phyloP scores from a whole-genome alignment of 2,329 filamentous ascomycete genomes.

The Trichoderma oligosporum region DNA sequence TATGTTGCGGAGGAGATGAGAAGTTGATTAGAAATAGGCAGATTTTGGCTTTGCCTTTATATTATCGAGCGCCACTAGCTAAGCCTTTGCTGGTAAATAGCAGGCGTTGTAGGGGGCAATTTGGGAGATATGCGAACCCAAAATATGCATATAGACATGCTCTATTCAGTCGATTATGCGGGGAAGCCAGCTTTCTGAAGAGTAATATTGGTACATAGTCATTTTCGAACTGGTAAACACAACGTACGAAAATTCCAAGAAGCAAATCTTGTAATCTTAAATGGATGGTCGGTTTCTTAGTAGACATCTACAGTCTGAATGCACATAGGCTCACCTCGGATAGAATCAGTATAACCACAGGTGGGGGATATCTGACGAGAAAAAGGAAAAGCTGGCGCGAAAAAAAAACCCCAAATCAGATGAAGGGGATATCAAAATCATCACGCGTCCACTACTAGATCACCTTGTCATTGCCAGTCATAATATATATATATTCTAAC shows the following conservation, averaged over 20 bases:
- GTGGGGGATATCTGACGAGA: neutral
- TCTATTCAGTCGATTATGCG: too few relatives aligned
- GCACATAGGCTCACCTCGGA: neutral
- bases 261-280: too few relatives aligned
- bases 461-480: neutral
- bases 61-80: neutral
- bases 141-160: too few relatives aligned
- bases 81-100: neutral
- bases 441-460: neutral
- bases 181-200: too few relatives aligned
- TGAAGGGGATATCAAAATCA: neutral
- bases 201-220: too few relatives aligned
- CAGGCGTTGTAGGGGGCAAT: neutral
- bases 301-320: too few relatives aligned
- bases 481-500: slow-evolving; percentile 22
- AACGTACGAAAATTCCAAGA: too few relatives aligned
- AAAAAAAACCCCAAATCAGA: too few relatives aligned
- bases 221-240: too few relatives aligned
- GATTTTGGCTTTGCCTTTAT: neutral
- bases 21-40: neutral
- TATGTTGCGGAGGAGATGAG: neutral
- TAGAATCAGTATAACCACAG: neutral
- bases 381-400: too few relatives aligned
- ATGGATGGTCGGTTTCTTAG: too few relatives aligned
- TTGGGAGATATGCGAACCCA: too few relatives aligned